Base-by-base conservation (phyloP, 2,329 filamentous ascomycete species). In the Cytospora mali region DNA sequence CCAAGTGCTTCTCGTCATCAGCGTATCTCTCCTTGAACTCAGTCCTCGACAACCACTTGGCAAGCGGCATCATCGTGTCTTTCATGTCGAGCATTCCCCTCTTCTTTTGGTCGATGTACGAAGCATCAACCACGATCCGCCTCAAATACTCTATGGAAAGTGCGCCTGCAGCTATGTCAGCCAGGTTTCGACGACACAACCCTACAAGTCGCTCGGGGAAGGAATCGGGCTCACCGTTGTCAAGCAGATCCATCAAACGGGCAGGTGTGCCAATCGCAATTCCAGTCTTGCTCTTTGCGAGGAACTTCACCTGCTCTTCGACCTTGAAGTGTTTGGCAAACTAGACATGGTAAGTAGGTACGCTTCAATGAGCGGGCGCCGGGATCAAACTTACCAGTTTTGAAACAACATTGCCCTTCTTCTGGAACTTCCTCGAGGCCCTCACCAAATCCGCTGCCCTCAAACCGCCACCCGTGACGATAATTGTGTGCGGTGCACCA, bases 321-420 rank as follows among this genome's bases (percentile, higher is more conserved):
- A 99, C 77, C 77, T 99, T 99, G 80, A 99, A 96, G 75, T 99
- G 95, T 76, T 99, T 99, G 33, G 95, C 94, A 75, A 99, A 99
- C 73, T 86, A 58, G 11, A 5, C 9, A 27, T 42, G n/a, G 55
- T 72, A 61, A 71, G 67, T 29, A 35, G 33, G 28, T 33, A 28
- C 18, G 13, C 23, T 59, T 27, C 1, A 27, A 7, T 14, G 9
- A 11, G 6, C 27, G 6, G 1, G 29, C n/a, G 16, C 3, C 29
- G 7, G 21, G 2, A 27, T 3, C 3, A 23, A 39, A 69, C 77
- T 66, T 72, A 85, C 84, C 71, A 99, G 80, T 75, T 99, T 99
- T 2, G 91, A 90, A 1, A 99, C 88, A 52, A 86, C 84, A 55
- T 84, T 87, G 10, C 92, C 87, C 74, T 95, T 92, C 58, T 83